Evolutionary conservation across 2,329 filamentous ascomycete species (phyloP).

Genomic region (Diaporthe vaccinii): DNA sequence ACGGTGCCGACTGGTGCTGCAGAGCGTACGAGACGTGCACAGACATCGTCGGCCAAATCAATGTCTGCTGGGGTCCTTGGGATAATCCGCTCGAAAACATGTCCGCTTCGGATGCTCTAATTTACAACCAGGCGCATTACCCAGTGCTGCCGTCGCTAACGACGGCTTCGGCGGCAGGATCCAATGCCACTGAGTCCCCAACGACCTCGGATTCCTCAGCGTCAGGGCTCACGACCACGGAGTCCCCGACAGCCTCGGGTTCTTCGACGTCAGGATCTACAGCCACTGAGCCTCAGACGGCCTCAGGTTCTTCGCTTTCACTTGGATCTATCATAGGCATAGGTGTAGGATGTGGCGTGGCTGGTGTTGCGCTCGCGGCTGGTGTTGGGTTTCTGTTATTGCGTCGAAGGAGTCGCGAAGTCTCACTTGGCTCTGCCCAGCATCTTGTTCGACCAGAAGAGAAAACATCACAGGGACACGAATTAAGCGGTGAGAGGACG

Average conservation of each 20-base stretch:
- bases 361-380: background rate
- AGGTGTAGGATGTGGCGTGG: background rate
- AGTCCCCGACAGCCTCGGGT: background rate
- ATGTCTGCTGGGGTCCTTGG: conserved; percentile 7
- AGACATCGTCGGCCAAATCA: background rate
- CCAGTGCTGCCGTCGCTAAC: background rate
- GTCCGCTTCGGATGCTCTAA: background rate
- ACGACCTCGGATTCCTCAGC: no score
- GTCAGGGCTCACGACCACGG: background rate
- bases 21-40: conserved; percentile 2
- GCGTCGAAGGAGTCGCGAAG: background rate
- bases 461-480: background rate
- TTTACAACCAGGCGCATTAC: conserved; percentile 3
- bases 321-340: conserved; percentile 2
- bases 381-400: conserved; percentile 9
- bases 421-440: background rate
- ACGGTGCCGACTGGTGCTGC: background rate
- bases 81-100: background rate
- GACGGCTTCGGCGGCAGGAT: background rate
- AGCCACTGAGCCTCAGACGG: background rate
- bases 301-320: background rate
- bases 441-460: background rate
- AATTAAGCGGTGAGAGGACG: background rate
- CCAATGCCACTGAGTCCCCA: background rate
- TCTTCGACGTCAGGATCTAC: background rate